Base-by-base conservation (phyloP, 257 asterid genomes). In the Solanum piurae region DNA sequence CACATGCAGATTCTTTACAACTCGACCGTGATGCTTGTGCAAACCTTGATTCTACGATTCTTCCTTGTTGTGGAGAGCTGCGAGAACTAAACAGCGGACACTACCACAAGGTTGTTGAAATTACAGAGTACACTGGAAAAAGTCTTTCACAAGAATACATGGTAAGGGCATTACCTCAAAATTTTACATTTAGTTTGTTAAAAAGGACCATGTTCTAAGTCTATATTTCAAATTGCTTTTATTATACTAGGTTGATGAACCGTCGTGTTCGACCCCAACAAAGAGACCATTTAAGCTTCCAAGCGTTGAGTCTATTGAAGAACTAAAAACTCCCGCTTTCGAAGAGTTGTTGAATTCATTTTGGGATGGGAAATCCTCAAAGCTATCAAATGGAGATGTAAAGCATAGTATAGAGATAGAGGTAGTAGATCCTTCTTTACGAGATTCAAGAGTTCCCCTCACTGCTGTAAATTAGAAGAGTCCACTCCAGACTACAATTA, bases 1-100 rank as follows among this genome's bases (percentile, higher is more conserved):
- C 20, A 55, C 12, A 3, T 92, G 89, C 92, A 97, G 99, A 94
- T 90, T 93, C 99, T 49, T 90, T 97, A 86, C 98, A 94, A 95
- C 99, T 97, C 89, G 99, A 97, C 87, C 96, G 88, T 18, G 98
- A 94, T 88, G 99, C 99, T 52, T 93, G 96, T 46, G 88, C 88
- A 34, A 95, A 97, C 91, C 94, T 97, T n/a, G 98, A 95, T 90
- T 94, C 98, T 74, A 90, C 94, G 92, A 92, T 95, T 62, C 90
- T 92, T 88, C 99, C 99, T 88, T 97, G 98, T 64, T 92, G 96
- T 60, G 99, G 93, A 62, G 98, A 95, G 74, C 89, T 97, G 90
- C 91, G 95, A 89, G 98, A 96, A 89, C 86, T 97, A 91, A 97
- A 96, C 77, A 87, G 94, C 14, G 97, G 94, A 12, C 98, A 95